These are phyloP conservation scores for Xanthoconium separans DNA, from an alignment of 1,284 basidiomycete genomes.

Conservation along the genomic window DNA sequence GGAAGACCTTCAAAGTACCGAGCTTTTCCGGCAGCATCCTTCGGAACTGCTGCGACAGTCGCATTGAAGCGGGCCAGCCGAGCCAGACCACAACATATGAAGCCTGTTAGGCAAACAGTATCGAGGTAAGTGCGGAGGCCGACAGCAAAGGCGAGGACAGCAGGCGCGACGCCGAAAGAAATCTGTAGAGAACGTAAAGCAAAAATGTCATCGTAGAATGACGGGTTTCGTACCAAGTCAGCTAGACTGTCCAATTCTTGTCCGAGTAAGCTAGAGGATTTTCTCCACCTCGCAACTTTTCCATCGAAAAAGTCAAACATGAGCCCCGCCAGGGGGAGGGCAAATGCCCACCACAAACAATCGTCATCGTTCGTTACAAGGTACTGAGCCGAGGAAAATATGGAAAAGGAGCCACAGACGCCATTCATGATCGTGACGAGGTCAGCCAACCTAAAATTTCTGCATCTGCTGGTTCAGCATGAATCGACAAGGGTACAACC, in stretches of 20 bases:
- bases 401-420: conserved; percentile 94
- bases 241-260: conserved; percentile 98
- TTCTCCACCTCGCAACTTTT: conserved; percentile 97
- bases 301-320: conserved; percentile 99
- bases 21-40: conserved; percentile 84
- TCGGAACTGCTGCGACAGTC: conserved; percentile 92
- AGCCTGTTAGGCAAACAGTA: conserved; percentile 81
- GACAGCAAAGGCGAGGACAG: conserved; percentile 87
- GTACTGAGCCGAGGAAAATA: conserved; percentile 92
- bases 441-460: conserved; percentile 98
- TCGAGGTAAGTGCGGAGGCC: conserved; percentile 91
- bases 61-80: conserved; percentile 98
- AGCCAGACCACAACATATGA: conserved; percentile 96
- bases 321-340: conserved; percentile 91
- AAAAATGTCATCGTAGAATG: not conserved
- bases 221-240: conserved; percentile 68
- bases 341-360: conserved; percentile 83
- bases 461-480: conserved; percentile 35
- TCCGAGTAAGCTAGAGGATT: conserved; percentile 93
- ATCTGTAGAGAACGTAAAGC: conserved; percentile 53
- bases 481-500: conserved; percentile 15
- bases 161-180: conserved; percentile 96
- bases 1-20: conserved; percentile 98
- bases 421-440: conserved; percentile 99
- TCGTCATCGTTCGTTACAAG: conserved; percentile 79